phyloP scores from a whole-genome alignment of 495 filamentous ascomycete species.

The Penicillium herquei region DNA sequence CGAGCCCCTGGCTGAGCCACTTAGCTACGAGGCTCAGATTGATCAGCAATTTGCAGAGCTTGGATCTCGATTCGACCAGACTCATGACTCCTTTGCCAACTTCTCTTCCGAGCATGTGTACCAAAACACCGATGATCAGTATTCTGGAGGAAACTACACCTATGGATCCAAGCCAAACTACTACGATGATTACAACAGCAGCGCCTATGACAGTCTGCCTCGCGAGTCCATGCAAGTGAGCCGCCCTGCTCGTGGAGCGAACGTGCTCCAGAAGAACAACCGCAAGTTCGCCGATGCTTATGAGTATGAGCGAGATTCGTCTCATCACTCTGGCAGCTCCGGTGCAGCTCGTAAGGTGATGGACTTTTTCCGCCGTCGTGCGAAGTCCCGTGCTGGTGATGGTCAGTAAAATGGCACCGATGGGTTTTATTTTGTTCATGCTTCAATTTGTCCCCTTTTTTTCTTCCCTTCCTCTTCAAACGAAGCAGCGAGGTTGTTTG shows the following conservation, averaged over 20 bases:
- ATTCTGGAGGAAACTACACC: slow-evolving; percentile 36
- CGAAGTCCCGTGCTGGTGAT: slow-evolving; percentile 69
- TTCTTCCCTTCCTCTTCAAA: slow-evolving; percentile 14
- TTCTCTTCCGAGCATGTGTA: slow-evolving; percentile 37
- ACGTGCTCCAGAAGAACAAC: slow-evolving; percentile 76
- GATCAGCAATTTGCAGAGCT: slow-evolving; percentile 48
- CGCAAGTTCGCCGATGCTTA: slow-evolving; percentile 89
- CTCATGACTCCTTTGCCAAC: slow-evolving; percentile 29
- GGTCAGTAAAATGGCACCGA: slow-evolving; percentile 34
- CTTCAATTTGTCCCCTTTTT: slow-evolving; percentile 7
- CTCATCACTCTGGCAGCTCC: slow-evolving; percentile 74
- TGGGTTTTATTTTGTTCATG: not conserved
- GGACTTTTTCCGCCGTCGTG: slow-evolving; percentile 93
- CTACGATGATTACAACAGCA: slow-evolving; percentile 43
- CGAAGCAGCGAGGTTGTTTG: slow-evolving; percentile 44
- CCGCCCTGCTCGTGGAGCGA: slow-evolving; percentile 47
- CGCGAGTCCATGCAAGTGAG: slow-evolving; percentile 43
- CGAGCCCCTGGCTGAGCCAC: slow-evolving; percentile 30
- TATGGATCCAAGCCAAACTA: slow-evolving; percentile 45
- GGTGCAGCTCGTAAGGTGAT: slow-evolving; percentile 89
- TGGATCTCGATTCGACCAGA: slow-evolving; percentile 32
- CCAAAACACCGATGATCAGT: slow-evolving; percentile 35
- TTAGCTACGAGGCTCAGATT: slow-evolving; percentile 45
- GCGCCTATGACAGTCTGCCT: slow-evolving; percentile 36
- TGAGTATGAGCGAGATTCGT: slow-evolving; percentile 65